These are phyloP conservation scores for Rhodofomes roseus DNA, from an alignment of 1,284 basidiomycete genomes.

Conservation along the genomic window DNA sequence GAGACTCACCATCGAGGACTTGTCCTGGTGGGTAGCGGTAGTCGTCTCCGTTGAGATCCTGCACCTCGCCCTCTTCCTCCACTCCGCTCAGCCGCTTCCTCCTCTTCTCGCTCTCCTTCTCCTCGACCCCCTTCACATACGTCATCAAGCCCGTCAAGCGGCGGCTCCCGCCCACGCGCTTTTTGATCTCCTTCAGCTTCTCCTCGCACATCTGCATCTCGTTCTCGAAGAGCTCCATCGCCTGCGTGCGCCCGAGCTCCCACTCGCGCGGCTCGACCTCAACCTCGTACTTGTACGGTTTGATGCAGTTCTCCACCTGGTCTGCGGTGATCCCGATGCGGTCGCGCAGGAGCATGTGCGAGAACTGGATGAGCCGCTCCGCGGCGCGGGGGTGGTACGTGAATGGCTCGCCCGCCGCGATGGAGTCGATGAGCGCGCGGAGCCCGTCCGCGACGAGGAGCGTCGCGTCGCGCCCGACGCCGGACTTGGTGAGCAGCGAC, in stretches of 20 bases:
- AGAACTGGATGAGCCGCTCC: slow-evolving; percentile 88
- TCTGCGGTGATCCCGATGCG: slow-evolving; percentile 91
- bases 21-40: slow-evolving; percentile 91
- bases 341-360: slow-evolving; percentile 89
- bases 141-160: slow-evolving; percentile 75
- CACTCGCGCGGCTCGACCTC: slow-evolving; percentile 91
- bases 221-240: slow-evolving; percentile 78
- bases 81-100: slow-evolving; percentile 40
- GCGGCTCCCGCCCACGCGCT: slow-evolving; percentile 82
- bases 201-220: slow-evolving; percentile 85
- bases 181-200: slow-evolving; percentile 83
- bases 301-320: slow-evolving; percentile 99
- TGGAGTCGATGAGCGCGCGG: slow-evolving; percentile 83
- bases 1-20: slow-evolving; percentile 76
- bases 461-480: slow-evolving; percentile 93
- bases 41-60: slow-evolving; percentile 20
- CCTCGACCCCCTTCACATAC: slow-evolving; percentile 85
- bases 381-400: slow-evolving; percentile 85
- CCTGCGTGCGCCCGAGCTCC: slow-evolving; percentile 77
- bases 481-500: slow-evolving; percentile 91
- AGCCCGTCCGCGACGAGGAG: slow-evolving; percentile 94
- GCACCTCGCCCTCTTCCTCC: slow-evolving; percentile 47
- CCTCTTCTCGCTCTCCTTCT: slow-evolving; percentile 72
- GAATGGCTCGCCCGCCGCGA: slow-evolving; percentile 88
- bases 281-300: slow-evolving; percentile 97